Base-by-base conservation (phyloP, 805 yeast species). In the Teunomyces lycoperdinae region DNA sequence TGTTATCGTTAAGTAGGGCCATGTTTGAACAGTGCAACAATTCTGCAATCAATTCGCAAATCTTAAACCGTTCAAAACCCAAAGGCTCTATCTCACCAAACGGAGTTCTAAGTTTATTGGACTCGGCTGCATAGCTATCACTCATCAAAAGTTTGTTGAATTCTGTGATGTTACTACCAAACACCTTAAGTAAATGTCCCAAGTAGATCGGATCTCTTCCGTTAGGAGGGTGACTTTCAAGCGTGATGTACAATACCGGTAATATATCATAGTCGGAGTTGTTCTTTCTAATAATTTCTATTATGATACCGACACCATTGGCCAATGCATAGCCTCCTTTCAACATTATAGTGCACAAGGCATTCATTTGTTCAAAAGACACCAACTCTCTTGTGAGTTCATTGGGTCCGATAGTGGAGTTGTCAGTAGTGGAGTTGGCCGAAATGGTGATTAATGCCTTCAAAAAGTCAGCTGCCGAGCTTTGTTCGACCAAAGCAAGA, bases 251-350 rank as follows among this genome's bases (percentile, higher is more conserved):
- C 43, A 73, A 62, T 36, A 73, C 73, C 1, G 77, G 77, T 42
- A 73, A 64, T 46, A 71, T 66, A 53, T 73, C 78, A 51, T 73
- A 73, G 53, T 73, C 78, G 14, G 76, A 70, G 51, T 73, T 73
- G 52, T 73, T 73, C 47, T 73, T 73, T 16, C 78, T 57, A 48
- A 73, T 73, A 43, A 73, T 72, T 48, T 73, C 78, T 46, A 73
- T 73, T 41, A 73, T 66, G 44, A 73, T 73, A 3, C 78, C 78
- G n/a, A 73, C 78, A 7, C 77, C 77, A 47, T 72, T 73, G n/a
- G 76, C 73, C 51, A 73, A 63, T 4, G 76, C 74, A 47, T 71
- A 70, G 2, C 77, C 76, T n/a, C 77, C 77, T 44, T 70, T 65
- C 34, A 73, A 60, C 78, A 73, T 73, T 41, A 70, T 64, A 29